Evolutionary conservation across 1,284 basidiomycete genomes (phyloP).

Genomic region (Marasmius fiardii): DNA sequence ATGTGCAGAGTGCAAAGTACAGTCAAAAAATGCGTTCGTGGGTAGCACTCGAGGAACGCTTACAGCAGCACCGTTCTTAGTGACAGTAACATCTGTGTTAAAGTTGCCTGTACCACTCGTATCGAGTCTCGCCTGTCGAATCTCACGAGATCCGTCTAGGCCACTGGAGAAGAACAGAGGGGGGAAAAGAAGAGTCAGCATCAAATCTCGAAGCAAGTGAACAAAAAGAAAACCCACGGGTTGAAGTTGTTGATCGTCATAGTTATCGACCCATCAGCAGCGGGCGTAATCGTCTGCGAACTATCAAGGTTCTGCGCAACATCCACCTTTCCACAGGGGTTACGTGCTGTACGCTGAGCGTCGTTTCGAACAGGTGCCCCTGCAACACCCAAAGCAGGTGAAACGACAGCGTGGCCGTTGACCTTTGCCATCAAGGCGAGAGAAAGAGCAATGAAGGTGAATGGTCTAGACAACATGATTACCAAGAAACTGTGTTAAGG

Average conservation of each 20-base stretch:
- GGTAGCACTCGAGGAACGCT: conserved; percentile 8
- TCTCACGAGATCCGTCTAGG: conserved; percentile 19
- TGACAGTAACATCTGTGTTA: conserved; percentile 27
- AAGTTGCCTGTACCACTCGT: conserved; percentile 36
- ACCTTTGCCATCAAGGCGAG: not conserved
- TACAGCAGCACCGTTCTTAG: conserved; percentile 35
- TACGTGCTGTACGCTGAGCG: conserved; percentile 18
- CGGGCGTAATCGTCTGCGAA: conserved; percentile 16
- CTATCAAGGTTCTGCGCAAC: conserved; percentile 19
- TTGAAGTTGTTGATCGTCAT: conserved; percentile 21
- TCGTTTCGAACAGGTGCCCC: conserved; percentile 18
- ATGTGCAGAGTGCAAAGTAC: not conserved
- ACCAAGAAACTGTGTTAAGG: not conserved
- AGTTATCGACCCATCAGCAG: conserved; percentile 20
- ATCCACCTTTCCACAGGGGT: conserved; percentile 19
- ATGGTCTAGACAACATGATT: conserved; percentile 1
- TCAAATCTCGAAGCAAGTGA: not conserved
- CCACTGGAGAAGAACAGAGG: conserved; percentile 8
- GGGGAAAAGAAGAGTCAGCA: not conserved
- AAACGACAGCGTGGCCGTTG: not conserved
- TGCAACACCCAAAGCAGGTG: conserved; percentile 19
- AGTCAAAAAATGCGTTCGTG: not conserved
- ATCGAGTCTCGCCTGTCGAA: conserved; percentile 28
- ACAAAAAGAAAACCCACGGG: conserved; percentile 13
- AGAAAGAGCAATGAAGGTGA: not conserved